A percentile compares a stretch with the other conserved stretches of the same genome.
phyloP scores from a whole-genome alignment of 257 asterid species.

The Solanum acaule region DNA sequence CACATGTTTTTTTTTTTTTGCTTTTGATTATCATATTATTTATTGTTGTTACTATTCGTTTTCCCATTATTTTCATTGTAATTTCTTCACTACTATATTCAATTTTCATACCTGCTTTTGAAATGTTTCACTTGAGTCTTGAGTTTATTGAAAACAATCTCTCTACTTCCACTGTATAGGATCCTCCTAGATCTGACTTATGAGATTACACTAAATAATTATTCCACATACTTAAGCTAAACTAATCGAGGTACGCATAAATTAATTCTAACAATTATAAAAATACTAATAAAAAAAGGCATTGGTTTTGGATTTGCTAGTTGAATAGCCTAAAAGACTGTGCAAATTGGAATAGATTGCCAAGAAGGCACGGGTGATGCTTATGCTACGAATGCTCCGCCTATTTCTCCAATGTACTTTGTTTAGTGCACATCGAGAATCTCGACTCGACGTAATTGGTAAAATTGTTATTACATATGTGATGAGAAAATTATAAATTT shows the following conservation, averaged over 20 bases:
- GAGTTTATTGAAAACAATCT: neutral
- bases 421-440: neutral
- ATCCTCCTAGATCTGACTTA: neutral
- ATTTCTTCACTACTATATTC: neutral
- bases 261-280: neutral
- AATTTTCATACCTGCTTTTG: neutral
- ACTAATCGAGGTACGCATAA: neutral
- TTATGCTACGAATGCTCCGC: constrained; percentile 12
- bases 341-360: constrained; percentile 8
- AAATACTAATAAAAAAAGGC: neutral
- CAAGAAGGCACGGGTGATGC: constrained; percentile 32
- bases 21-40: too few species aligned
- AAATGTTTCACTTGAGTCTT: neutral
- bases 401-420: constrained; percentile 26
- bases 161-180: neutral
- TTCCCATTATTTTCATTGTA: neutral
- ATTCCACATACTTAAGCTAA: neutral
- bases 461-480: neutral
- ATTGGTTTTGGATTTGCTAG: neutral
- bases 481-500: too few species aligned
- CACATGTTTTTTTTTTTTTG: too few species aligned
- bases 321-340: constrained; percentile 11
- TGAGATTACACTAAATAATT: neutral
- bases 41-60: neutral
- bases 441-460: neutral